Conservation (phyloP, 2,329 filamentous ascomycete species). For the Ascochyta clinopodiicola region DNA sequence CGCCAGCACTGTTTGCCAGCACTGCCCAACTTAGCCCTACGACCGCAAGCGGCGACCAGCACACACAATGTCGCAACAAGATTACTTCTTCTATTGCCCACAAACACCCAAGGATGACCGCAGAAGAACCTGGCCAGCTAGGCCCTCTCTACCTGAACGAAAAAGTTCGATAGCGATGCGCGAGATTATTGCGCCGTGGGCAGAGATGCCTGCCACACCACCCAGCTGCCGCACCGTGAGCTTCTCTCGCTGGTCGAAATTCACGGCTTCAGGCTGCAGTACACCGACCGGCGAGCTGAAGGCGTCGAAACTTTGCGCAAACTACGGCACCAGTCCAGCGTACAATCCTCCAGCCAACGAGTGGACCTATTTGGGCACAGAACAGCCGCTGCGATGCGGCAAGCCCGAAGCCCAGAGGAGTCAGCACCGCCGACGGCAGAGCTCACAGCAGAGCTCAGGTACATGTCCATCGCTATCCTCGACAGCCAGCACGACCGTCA, state of each 20-base stretch:
- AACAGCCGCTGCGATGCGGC: constrained; percentile 15
- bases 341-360: constrained; percentile 32
- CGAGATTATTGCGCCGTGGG: constrained; percentile 18
- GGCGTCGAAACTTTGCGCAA: constrained; percentile 29
- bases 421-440: constrained; percentile 16
- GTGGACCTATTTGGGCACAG: constrained; percentile 26
- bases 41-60: constrained; percentile 5
- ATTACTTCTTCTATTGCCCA: constrained; percentile 12
- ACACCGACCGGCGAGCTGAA: constrained; percentile 26
- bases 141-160: constrained; percentile 5
- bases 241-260: constrained; percentile 30
- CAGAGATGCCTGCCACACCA: constrained; percentile 15
- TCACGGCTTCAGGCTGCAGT: constrained; percentile 12
- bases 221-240: constrained; percentile 25
- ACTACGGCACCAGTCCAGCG: constrained; percentile 18
- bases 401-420: constrained; percentile 11
- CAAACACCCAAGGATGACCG: neutral
- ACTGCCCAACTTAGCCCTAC: neutral
- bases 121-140: constrained; percentile 1
- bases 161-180: constrained; percentile 22
- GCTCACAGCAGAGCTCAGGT: constrained; percentile 4
- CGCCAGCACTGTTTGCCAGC: constrained; percentile 10
- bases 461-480: constrained; percentile 15
- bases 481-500: constrained; percentile 8
- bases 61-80: constrained; percentile 17